Evolutionary conservation across 805 yeast species (phyloP).

Genomic region (Candida wancherniae): DNA sequence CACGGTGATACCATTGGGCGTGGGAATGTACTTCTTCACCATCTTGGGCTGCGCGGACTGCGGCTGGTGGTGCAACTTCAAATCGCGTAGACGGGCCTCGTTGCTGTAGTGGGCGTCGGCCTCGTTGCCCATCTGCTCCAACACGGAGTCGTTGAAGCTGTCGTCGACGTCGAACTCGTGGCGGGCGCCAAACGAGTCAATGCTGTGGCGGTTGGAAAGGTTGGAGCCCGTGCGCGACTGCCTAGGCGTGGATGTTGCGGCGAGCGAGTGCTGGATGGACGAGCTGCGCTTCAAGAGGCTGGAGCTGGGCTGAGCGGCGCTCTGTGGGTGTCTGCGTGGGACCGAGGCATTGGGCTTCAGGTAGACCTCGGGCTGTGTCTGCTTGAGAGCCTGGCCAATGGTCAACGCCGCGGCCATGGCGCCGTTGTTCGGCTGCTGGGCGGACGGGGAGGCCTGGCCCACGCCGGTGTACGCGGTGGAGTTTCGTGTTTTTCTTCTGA

Average conservation of each 20-base stretch:
- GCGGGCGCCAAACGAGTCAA: neutral
- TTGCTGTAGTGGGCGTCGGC: slow-evolving; percentile 23
- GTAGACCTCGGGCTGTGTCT: slow-evolving; percentile 14
- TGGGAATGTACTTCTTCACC: slow-evolving; percentile 68
- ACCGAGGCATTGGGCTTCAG: slow-evolving; percentile 6
- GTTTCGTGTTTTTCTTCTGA: slow-evolving; percentile 28
- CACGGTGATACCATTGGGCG: slow-evolving; percentile 64
- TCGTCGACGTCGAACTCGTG: slow-evolving; percentile 24
- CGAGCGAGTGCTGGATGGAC: slow-evolving; percentile 8
- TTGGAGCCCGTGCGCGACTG: slow-evolving; percentile 9
- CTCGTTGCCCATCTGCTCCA: slow-evolving; percentile 24
- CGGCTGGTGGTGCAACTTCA: slow-evolving; percentile 24
- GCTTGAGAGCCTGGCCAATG: slow-evolving; percentile 32
- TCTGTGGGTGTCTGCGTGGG: slow-evolving; percentile 14
- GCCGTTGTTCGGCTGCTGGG: slow-evolving; percentile 31
- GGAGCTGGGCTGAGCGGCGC: slow-evolving; percentile 12
- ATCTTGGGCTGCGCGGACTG: slow-evolving; percentile 30
- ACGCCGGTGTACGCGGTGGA: slow-evolving; percentile 41
- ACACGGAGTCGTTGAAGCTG: slow-evolving; percentile 27
- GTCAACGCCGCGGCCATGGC: slow-evolving; percentile 45
- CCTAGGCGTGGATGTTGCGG: slow-evolving; percentile 7
- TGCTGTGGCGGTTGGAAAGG: slow-evolving; percentile 9
- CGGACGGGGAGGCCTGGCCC: slow-evolving; percentile 29
- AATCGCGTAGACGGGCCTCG: slow-evolving; percentile 31
- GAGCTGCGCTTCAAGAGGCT: slow-evolving; percentile 17